Evolutionary conservation across 2,329 filamentous ascomycete species (phyloP).

Genomic region (Rhynchosporium graminicola): DNA sequence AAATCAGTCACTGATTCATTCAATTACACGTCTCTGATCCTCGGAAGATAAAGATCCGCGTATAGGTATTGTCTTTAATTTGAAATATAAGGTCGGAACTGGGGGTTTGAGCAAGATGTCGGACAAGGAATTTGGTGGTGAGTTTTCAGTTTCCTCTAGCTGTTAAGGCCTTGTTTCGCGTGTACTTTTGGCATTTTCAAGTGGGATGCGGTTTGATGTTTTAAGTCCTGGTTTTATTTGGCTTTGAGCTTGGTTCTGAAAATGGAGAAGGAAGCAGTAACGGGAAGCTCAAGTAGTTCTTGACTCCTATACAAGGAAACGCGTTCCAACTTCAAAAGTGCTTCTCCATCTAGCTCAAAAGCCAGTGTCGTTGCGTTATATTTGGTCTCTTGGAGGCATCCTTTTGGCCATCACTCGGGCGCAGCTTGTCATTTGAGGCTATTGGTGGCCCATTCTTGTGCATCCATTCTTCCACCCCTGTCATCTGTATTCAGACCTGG

Average conservation of each 20-base stretch:
- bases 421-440: too few species aligned
- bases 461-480: too few species aligned
- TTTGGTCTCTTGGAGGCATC: too few species aligned
- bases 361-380: background rate
- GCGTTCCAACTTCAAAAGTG: background rate
- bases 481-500: too few species aligned
- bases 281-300: background rate
- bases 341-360: background rate
- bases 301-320: background rate
- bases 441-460: too few species aligned
- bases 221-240: background rate
- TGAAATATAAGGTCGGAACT: background rate
- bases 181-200: background rate
- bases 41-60: too few species aligned
- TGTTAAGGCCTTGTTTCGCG: background rate
- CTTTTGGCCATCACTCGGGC: too few species aligned
- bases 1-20: background rate
- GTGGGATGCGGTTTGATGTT: background rate
- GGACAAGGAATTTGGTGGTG: conserved; percentile 66
- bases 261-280: background rate
- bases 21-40: background rate
- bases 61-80: background rate
- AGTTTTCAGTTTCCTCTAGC: conserved; percentile 36
- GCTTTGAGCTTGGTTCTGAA: background rate
- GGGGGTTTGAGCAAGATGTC: conserved; percentile 51